phyloP scores from a whole-genome alignment of 768 basidiomycete species.

The Rickenella mellea region DNA sequence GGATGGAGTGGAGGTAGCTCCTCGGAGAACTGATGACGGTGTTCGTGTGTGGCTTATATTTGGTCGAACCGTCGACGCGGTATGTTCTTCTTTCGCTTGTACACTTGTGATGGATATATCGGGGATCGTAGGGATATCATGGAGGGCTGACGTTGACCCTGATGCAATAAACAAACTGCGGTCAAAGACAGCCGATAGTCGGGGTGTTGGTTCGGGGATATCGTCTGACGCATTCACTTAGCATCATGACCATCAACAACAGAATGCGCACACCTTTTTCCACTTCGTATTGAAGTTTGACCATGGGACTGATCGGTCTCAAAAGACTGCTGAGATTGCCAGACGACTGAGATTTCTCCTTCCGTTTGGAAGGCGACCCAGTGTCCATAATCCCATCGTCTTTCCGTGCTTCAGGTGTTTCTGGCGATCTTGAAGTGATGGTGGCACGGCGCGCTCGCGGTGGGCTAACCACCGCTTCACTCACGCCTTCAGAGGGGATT shows the following conservation, averaged over 20 bases:
- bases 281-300: constrained; percentile 55
- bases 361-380: constrained; percentile 50
- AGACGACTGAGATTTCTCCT: constrained; percentile 52
- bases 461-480: constrained; percentile 17
- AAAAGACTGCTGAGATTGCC: constrained; percentile 45
- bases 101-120: constrained; percentile 1
- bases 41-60: neutral
- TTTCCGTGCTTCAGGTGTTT: constrained; percentile 20
- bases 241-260: neutral
- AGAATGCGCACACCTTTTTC: constrained; percentile 43
- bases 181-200: constrained; percentile 61
- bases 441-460: constrained; percentile 44
- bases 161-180: constrained; percentile 58
- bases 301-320: constrained; percentile 57
- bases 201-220: constrained; percentile 31
- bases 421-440: constrained; percentile 55
- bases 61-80: neutral
- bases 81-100: neutral
- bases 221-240: neutral
- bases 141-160: constrained; percentile 25
- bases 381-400: constrained; percentile 23
- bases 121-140: constrained; percentile 27
- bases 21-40: constrained; percentile 1
- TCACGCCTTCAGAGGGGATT: constrained; percentile 16
- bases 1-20: neutral